Percentiles rank a stretch among this genome's conserved stretches.
Conservation (phyloP, 2,329 filamentous ascomycete species). For the Pseudogymnoascus sp. region DNA sequence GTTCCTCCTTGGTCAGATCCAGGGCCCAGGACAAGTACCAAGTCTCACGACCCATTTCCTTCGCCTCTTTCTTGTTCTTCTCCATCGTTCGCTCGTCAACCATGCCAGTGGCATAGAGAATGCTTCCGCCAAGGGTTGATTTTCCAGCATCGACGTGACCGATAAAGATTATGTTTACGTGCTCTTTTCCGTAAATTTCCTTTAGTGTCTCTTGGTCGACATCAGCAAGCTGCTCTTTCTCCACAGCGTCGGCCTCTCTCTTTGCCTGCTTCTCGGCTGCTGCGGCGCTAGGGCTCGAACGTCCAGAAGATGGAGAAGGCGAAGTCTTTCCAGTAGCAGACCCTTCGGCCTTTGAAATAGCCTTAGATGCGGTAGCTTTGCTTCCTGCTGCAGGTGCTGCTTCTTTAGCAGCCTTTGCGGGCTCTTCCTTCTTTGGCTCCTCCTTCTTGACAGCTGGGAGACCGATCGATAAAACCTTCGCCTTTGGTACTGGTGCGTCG, state of each 20-base stretch:
- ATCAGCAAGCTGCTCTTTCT: constrained; percentile 63
- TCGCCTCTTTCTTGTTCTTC: constrained; percentile 95
- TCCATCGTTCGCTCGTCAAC: constrained; percentile 98
- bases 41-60: constrained; percentile 90
- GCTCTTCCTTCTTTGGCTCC: constrained; percentile 35
- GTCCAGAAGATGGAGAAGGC: constrained; percentile 73
- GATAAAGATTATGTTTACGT: constrained; percentile 93
- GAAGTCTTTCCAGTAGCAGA: constrained; percentile 64
- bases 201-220: constrained; percentile 79
- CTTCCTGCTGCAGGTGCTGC: constrained; percentile 54
- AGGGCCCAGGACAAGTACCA: constrained; percentile 99
- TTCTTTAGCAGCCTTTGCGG: constrained; percentile 40
- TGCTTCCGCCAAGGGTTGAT: constrained; percentile 88
- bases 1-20: constrained; percentile 93
- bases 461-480: constrained; percentile 73
- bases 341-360: constrained; percentile 75
- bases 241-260: constrained; percentile 74
- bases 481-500: constrained; percentile 39
- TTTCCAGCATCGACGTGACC: constrained; percentile 98
- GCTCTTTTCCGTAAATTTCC: constrained; percentile 92
- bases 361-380: constrained; percentile 81
- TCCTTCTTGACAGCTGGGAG: constrained; percentile 47
- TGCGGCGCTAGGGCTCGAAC: constrained; percentile 68
- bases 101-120: constrained; percentile 92
- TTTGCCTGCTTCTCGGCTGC: constrained; percentile 43